These are phyloP conservation scores for Venturia pyrina DNA, from an alignment of 2,329 filamentous ascomycete genomes.

Conservation along the genomic window DNA sequence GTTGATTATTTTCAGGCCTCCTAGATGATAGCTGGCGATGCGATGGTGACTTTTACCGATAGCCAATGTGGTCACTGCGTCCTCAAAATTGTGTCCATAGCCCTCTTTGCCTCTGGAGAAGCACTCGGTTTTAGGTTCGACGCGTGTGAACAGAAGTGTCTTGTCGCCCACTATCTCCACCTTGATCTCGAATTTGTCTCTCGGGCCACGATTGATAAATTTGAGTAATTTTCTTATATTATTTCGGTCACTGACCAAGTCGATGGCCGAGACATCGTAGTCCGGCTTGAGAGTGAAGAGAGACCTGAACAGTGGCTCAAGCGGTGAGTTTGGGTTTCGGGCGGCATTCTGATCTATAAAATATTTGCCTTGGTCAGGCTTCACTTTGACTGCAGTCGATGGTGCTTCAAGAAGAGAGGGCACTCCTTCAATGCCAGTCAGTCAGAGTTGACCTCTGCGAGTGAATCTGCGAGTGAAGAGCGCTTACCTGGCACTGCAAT, in stretches of 20 bases:
- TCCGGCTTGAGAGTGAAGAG: constrained; percentile 29
- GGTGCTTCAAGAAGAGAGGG: constrained; percentile 31
- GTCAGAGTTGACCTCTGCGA: neutral
- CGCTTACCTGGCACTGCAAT: constrained; percentile 35
- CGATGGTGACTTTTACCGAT: constrained; percentile 38
- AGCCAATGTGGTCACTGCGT: constrained; percentile 29
- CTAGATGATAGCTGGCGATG: constrained; percentile 36
- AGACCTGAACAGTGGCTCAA: constrained; percentile 39
- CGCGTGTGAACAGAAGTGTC: constrained; percentile 24
- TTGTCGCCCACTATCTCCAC: constrained; percentile 27
- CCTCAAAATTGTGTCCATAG: constrained; percentile 37
- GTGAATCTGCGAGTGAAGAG: neutral
- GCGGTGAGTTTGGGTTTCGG: constrained; percentile 32
- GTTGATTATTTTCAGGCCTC: constrained; percentile 31
- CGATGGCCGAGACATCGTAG: constrained; percentile 29
- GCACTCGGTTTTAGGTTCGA: constrained; percentile 21
- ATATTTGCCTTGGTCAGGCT: constrained; percentile 31
- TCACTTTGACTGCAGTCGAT: constrained; percentile 17
- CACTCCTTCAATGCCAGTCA: neutral
- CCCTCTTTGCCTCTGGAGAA: constrained; percentile 28
- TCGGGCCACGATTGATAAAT: constrained; percentile 27
- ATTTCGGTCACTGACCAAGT: constrained; percentile 38
- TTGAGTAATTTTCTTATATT: constrained; percentile 40
- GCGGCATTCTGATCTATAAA: constrained; percentile 39
- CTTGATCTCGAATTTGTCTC: constrained; percentile 32